Conservation (phyloP, 2,329 filamentous ascomycete genomes). For the Chaetomiaceae sp. region DNA sequence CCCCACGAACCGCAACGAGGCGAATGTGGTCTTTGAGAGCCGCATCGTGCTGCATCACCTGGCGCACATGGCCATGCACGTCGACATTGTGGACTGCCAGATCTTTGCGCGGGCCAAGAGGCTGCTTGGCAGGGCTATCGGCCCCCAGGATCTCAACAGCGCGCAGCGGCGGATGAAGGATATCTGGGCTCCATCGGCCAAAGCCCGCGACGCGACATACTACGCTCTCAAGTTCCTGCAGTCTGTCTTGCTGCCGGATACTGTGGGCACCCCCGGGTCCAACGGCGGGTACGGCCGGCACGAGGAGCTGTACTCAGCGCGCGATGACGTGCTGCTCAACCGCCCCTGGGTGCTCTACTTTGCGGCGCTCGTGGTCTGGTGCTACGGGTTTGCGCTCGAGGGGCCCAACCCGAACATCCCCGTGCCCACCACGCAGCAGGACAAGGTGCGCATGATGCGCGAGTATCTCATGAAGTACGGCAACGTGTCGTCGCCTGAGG, state of each 20-base stretch:
- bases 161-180: slow-evolving; percentile 83
- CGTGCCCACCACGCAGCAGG: slow-evolving; percentile 54
- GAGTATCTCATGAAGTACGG: slow-evolving; percentile 70
- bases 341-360: slow-evolving; percentile 95
- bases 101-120: slow-evolving; percentile 87
- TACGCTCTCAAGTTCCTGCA: slow-evolving; percentile 86
- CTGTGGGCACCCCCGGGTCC: slow-evolving; percentile 36
- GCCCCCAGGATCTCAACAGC: slow-evolving; percentile 71
- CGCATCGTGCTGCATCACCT: slow-evolving; percentile 87
- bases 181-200: slow-evolving; percentile 81
- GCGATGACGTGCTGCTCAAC: slow-evolving; percentile 86
- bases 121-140: slow-evolving; percentile 80
- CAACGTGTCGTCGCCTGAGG: slow-evolving; percentile 68
- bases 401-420: slow-evolving; percentile 59
- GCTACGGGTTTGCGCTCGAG: slow-evolving; percentile 86
- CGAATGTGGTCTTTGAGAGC: slow-evolving; percentile 71
- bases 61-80: slow-evolving; percentile 96
- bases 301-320: slow-evolving; percentile 65
- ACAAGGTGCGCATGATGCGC: slow-evolving; percentile 74
- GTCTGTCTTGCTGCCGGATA: slow-evolving; percentile 70
- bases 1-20: slow-evolving; percentile 57
- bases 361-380: slow-evolving; percentile 88
- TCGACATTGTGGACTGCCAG: slow-evolving; percentile 95
- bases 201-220: slow-evolving; percentile 85
- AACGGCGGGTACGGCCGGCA: slow-evolving; percentile 34